Evolutionary conservation across 169 alveolate species (phyloP).

Genomic region (Plasmodium knowlesi): DNA sequence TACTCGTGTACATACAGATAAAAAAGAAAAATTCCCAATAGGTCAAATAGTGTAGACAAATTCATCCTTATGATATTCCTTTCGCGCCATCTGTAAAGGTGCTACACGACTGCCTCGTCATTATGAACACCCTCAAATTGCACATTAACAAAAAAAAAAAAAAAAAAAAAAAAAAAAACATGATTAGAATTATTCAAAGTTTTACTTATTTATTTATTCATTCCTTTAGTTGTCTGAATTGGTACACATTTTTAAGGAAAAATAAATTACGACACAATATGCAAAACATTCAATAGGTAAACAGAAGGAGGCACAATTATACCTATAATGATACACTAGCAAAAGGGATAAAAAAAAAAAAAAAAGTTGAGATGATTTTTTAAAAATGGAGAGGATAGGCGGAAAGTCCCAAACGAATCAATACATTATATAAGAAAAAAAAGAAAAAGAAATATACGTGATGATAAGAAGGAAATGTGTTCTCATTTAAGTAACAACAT

Average conservation of each 20-base stretch:
- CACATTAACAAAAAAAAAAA: background rate
- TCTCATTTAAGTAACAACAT: background rate
- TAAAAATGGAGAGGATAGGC: background rate
- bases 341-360: slow-evolving; percentile 3
- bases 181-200: slow-evolving; percentile 6
- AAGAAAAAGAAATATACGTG: background rate
- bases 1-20: background rate
- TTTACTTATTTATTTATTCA: background rate
- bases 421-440: background rate
- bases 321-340: background rate
- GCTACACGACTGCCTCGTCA: background rate
- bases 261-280: background rate
- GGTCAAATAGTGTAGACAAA: background rate
- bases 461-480: background rate
- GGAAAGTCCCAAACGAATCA: background rate
- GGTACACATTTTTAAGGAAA: background rate
- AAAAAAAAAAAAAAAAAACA: background rate
- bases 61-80: background rate
- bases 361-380: background rate
- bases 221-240: slow-evolving; percentile 17
- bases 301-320: background rate
- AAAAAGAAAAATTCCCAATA: background rate
- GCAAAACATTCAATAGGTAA: slow-evolving; percentile 6
- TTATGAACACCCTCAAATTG: background rate
- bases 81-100: background rate